Percentiles rank a stretch among this genome's conserved stretches.
Evolutionary conservation across 371 early-diverging fungal species (phyloP).

Genomic region (Blakeslea trispora): DNA sequence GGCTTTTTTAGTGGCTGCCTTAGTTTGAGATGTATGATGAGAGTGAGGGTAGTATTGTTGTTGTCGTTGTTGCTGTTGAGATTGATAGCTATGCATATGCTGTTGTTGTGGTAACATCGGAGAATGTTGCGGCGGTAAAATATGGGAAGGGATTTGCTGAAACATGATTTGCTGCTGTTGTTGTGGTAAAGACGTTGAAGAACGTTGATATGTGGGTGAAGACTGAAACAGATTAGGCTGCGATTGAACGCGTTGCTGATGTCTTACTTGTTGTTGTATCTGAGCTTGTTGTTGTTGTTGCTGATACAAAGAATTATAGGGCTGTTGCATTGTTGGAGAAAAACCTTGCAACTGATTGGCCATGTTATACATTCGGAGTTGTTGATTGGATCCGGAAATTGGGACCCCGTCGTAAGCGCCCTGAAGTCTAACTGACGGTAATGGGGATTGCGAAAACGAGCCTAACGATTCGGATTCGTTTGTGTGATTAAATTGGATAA

Average conservation of each 20-base stretch:
- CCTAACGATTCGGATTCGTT: background rate
- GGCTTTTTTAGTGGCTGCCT: background rate
- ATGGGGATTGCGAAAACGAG: background rate
- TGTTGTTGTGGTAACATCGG: conserved; percentile 18
- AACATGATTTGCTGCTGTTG: conserved; percentile 9
- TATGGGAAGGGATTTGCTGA: background rate
- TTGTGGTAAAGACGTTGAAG: conserved; percentile 8
- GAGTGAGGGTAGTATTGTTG: background rate
- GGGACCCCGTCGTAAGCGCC: conserved; percentile 29
- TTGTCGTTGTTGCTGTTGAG: conserved; percentile 7
- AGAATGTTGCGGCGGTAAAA: background rate
- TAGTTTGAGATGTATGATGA: conserved; percentile 2
- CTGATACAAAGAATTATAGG: conserved; percentile 7
- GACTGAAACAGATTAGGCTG: background rate
- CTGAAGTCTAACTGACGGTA: conserved; percentile 12
- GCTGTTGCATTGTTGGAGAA: background rate
- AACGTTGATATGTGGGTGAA: conserved; percentile 2
- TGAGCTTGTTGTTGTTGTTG: conserved; percentile 24
- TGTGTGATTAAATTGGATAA: conserved; percentile 12
- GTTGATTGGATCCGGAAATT: conserved; percentile 28
- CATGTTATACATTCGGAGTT: conserved; percentile 19
- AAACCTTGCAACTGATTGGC: conserved; percentile 14
- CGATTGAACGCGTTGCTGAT: conserved; percentile 5
- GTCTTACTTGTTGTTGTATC: conserved; percentile 3
- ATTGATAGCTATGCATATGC: too few species aligned